Base-by-base conservation (phyloP, 108 stramenopile species). In the Thalassiosira profunda region DNA sequence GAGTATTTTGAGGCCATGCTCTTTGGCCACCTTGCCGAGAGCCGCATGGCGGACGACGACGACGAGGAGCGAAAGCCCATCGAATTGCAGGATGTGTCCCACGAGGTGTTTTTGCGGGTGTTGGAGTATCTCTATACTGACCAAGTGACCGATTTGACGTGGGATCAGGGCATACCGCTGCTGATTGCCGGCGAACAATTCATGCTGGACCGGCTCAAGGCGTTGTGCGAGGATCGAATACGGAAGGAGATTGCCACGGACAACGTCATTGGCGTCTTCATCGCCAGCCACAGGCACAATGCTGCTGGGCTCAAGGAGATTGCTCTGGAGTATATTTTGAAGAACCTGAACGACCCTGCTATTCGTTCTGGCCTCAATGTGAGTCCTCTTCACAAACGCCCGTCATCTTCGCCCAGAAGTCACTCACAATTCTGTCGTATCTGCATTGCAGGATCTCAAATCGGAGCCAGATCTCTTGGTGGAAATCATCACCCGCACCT, bases 61-160 rank as follows among this genome's bases (percentile, higher is more conserved):
- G 57, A 59, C 9, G 63, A 28, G 20, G 43, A 21, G 24, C 29
- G 28, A 14, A 70, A 65, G 47, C 87, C 86, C 1, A 91, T 95
- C 36, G 82, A 77, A 51, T 48, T 97, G 9, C 63, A 51, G 23
- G 95, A 95, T 69, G 87, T 98, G 2, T 88, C 92, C 2, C 81
- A 98, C 67, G 20, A 48, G 0, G 92, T 94, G 12, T 97, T 98
- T 71, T 55, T 94, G 24, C 85, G 89, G 53, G 93, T 99, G 5
- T 52, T 99, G 40, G 94, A 98, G 36, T 99, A 88, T 65, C 63
- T 99, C 4, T 99, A 99, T 72, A 97, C 97, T 10, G 98, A 99
- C 57, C 76, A 74, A 7, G 75, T 97, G 10, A 64, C 63, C 10
- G 84, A 92, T 55, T 68, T 93, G 30, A 68, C 89, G 0, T 80